phyloP scores from a whole-genome alignment of 2,329 filamentous ascomycete species.

The Aspergillus sp. region DNA sequence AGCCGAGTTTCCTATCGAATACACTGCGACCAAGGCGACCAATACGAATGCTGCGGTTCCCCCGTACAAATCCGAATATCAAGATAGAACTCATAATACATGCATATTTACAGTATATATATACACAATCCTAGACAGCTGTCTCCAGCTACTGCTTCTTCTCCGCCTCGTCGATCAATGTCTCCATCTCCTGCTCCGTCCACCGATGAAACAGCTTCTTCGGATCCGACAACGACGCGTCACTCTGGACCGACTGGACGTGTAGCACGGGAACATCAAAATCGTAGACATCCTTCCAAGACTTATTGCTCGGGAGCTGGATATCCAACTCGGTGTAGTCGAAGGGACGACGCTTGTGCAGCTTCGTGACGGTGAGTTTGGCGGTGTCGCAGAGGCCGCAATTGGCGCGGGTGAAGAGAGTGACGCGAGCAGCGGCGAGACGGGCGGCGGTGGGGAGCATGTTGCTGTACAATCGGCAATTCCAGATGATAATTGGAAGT shows the following conservation, averaged over 20 bases:
- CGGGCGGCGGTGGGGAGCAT: constrained; percentile 37
- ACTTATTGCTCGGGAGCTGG: constrained; percentile 54
- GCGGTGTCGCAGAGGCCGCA: constrained; percentile 65
- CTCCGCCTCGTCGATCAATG: constrained; percentile 54
- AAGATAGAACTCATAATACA: not conserved
- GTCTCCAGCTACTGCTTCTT: constrained; percentile 13
- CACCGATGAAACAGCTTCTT: constrained; percentile 66
- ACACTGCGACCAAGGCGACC: constrained; percentile 33
- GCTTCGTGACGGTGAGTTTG: constrained; percentile 56
- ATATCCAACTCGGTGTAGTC: constrained; percentile 63
- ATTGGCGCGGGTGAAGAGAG: constrained; percentile 62
- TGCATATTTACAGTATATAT: not conserved
- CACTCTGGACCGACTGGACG: constrained; percentile 50
- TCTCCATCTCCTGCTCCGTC: constrained; percentile 58
- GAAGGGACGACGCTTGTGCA: constrained; percentile 56
- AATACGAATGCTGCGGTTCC: constrained; percentile 17
- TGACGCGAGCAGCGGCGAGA: constrained; percentile 49
- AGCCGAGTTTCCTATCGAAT: constrained; percentile 46
- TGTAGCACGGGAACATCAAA: constrained; percentile 67
- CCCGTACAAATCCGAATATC: constrained; percentile 6
- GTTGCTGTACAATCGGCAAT: not conserved
- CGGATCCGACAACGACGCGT: constrained; percentile 59
- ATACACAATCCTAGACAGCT: not conserved
- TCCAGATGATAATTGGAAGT: not conserved
- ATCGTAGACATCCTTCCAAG: constrained; percentile 64